Percentiles rank a stretch among this genome's conserved stretches.
These are phyloP conservation scores for Scheffersomyces quercinus DNA, from an alignment of 1,139 yeast species.

Conservation along the genomic window DNA sequence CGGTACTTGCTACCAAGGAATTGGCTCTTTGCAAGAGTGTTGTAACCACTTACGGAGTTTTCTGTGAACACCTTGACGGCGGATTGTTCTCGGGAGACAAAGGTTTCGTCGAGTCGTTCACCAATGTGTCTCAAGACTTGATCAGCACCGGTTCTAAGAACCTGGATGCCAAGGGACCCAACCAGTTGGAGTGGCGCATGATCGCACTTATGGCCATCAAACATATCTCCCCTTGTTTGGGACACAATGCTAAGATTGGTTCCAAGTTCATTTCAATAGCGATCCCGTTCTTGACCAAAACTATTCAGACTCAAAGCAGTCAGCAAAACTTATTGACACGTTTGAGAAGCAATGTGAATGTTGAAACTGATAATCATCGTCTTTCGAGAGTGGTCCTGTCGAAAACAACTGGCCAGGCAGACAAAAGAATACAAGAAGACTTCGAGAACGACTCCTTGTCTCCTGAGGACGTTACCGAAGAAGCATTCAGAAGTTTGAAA, in stretches of 20 bases:
- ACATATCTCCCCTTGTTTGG: conserved; percentile 44
- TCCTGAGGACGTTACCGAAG: conserved; percentile 32
- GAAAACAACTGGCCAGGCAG: conserved; percentile 18
- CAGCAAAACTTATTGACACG: conserved; percentile 20
- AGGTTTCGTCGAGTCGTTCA: conserved; percentile 54
- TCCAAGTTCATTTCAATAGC: conserved; percentile 37
- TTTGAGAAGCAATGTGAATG: conserved; percentile 25
- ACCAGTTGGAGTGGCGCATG: conserved; percentile 49
- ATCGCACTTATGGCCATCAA: conserved; percentile 47
- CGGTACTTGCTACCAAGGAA: conserved; percentile 52
- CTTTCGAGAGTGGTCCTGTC: conserved; percentile 30
- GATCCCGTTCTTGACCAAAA: conserved; percentile 42
- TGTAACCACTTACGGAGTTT: conserved; percentile 51
- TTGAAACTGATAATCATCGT: conserved; percentile 24
- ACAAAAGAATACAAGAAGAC: conserved; percentile 25
- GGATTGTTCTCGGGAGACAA: conserved; percentile 74
- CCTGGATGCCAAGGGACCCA: conserved; percentile 28
- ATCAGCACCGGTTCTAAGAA: conserved; percentile 27
- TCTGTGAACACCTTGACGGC: conserved; percentile 66
- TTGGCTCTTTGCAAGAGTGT: conserved; percentile 56
- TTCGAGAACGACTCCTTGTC: conserved; percentile 32
- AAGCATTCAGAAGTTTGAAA: conserved; percentile 45
- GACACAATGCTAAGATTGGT: conserved; percentile 39
- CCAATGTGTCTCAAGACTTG: conserved; percentile 39
- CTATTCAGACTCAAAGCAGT: conserved; percentile 21